Percentiles rank a stretch among this genome's conserved stretches.
Evolutionary conservation across 768 basidiomycete genomes (phyloP).

Genomic region (Asterophora lycoperdoides): DNA sequence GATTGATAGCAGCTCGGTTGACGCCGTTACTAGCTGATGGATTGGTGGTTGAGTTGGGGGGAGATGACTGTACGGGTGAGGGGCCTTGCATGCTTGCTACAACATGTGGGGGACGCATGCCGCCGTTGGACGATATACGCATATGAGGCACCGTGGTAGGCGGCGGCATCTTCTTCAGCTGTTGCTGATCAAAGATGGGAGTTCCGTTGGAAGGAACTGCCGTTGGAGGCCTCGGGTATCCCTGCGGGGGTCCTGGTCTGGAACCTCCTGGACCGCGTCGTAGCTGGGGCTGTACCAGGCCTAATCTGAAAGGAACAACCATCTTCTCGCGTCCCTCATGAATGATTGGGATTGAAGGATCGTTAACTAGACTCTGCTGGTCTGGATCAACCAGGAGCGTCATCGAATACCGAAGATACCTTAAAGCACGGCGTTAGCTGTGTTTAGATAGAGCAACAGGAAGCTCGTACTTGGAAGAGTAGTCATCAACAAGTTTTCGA

Average conservation of each 20-base stretch:
- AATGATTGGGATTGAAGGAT: conserved; percentile 41
- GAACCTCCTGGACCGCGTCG: conserved; percentile 24
- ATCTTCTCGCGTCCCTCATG: conserved; percentile 48
- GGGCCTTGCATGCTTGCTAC: conserved; percentile 22
- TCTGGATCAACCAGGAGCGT: conserved; percentile 53
- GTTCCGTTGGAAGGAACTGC: background rate
- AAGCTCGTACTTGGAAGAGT: conserved; percentile 30
- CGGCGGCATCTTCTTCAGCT: conserved; percentile 61
- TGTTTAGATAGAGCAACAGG: background rate
- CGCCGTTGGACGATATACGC: conserved; percentile 51
- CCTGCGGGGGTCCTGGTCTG: conserved; percentile 14
- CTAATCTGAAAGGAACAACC: conserved; percentile 47
- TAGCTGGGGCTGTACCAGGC: conserved; percentile 22
- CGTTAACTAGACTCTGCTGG: conserved; percentile 43
- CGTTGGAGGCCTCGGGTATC: conserved; percentile 1
- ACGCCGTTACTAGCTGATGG: conserved; percentile 36
- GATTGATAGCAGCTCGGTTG: conserved; percentile 38
- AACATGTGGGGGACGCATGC: conserved; percentile 44
- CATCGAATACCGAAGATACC: conserved; percentile 53
- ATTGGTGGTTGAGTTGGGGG: conserved; percentile 28
- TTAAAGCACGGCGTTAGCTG: conserved; percentile 16
- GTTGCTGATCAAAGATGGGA: conserved; percentile 13
- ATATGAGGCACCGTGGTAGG: conserved; percentile 49
- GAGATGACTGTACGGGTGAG: conserved; percentile 16
- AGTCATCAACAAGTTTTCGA: conserved; percentile 65